Percentiles rank a stretch among this genome's conserved stretches.
These are phyloP conservation scores for Alloteropsis semialata DNA, from an alignment of 176 grass and related monocot species.

Conservation along the genomic window DNA sequence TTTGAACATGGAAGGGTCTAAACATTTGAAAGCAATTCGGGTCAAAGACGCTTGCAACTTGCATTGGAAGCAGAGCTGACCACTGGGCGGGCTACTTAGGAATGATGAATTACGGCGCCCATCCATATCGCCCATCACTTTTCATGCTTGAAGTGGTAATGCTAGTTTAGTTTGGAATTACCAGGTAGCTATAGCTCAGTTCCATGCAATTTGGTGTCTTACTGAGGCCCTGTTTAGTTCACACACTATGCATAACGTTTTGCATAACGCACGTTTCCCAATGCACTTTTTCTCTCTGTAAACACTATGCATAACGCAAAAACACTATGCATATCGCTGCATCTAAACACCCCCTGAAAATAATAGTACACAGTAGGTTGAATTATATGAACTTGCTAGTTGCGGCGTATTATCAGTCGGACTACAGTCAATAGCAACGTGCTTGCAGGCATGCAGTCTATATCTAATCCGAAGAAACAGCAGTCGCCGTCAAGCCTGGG, in stretches of 20 bases:
- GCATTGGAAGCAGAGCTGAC: slow-evolving; percentile 13
- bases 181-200: background rate
- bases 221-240: too few species aligned
- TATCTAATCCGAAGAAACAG: background rate
- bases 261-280: too few species aligned
- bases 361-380: background rate
- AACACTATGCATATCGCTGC: too few species aligned
- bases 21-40: slow-evolving; percentile 32
- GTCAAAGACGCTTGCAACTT: slow-evolving; percentile 48
- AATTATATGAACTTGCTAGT: background rate
- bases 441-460: background rate
- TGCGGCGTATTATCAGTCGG: background rate
- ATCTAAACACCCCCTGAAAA: too few species aligned
- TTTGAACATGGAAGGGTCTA: slow-evolving; percentile 38
- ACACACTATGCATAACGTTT: too few species aligned
- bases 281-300: too few species aligned
- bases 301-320: too few species aligned
- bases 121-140: slow-evolving; percentile 2
- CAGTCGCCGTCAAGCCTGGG: background rate
- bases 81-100: background rate
- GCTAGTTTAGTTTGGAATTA: background rate
- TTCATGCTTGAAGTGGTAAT: background rate
- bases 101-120: background rate
- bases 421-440: background rate
- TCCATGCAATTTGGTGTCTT: background rate